phyloP scores from a whole-genome alignment of 140 eudicot genomes.

The Oenanthe javanica region DNA sequence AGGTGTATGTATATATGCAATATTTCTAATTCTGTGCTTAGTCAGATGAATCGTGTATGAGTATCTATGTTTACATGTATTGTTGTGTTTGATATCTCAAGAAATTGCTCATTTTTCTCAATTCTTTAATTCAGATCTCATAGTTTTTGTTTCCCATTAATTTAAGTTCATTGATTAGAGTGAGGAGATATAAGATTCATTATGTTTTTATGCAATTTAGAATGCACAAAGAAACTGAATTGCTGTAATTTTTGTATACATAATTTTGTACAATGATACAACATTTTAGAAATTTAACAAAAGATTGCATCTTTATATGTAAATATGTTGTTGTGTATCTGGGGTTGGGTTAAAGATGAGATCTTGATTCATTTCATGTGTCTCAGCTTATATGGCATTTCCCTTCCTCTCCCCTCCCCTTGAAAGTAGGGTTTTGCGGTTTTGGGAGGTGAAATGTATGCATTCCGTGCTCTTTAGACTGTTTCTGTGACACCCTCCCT shows the following conservation, averaged over 20 bases:
- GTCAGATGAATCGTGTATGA: neutral
- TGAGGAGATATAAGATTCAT: neutral
- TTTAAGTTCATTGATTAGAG: neutral
- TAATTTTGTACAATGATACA: neutral
- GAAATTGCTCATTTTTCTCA: neutral
- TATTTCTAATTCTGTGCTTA: neutral
- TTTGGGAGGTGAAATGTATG: too few relatives aligned
- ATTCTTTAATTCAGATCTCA: constrained; percentile 7
- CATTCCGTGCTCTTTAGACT: neutral
- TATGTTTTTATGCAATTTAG: neutral
- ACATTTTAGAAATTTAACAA: neutral
- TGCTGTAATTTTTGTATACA: neutral
- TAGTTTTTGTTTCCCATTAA: neutral
- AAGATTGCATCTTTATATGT: neutral
- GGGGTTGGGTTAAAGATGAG: neutral
- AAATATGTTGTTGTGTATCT: neutral
- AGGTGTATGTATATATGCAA: neutral
- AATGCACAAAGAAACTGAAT: neutral
- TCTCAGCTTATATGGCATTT: neutral
- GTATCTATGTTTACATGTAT: neutral
- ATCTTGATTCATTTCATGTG: neutral
- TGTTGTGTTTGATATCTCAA: neutral
- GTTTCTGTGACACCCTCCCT: neutral
- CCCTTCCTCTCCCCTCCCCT: too few relatives aligned
- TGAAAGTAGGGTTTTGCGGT: too few relatives aligned